Evolutionary conservation across 148 eudicot species (phyloP).

Genomic region (Beta vulgaris): DNA sequence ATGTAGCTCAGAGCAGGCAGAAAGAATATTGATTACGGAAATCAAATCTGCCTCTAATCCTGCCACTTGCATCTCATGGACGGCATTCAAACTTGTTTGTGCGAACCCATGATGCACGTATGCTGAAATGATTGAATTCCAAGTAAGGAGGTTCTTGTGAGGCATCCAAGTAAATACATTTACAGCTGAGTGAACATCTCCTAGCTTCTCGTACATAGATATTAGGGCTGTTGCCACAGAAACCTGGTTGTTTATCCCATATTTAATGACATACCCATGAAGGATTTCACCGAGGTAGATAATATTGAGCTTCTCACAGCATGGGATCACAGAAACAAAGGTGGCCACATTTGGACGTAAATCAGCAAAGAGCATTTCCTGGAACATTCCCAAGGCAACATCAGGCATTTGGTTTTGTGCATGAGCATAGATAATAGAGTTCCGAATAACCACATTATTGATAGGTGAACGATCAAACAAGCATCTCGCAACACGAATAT

Average conservation of each 20-base stretch:
- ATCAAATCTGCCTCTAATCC: constrained; percentile 50
- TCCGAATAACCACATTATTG: constrained; percentile 47
- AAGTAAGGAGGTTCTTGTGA: constrained; percentile 41
- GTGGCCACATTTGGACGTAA: constrained; percentile 46
- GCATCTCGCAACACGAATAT: constrained; percentile 35
- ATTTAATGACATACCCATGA: constrained; percentile 49
- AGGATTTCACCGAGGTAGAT: constrained; percentile 42
- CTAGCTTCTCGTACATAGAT: constrained; percentile 63
- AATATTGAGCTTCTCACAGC: constrained; percentile 41
- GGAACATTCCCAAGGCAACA: constrained; percentile 42
- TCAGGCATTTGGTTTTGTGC: constrained; percentile 36
- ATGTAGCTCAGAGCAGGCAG: constrained; percentile 51
- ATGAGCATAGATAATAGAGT: constrained; percentile 56
- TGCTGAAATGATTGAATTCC: constrained; percentile 71
- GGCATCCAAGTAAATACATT: constrained; percentile 37
- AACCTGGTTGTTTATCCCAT: constrained; percentile 40
- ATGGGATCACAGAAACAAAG: constrained; percentile 56
- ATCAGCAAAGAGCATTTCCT: constrained; percentile 34
- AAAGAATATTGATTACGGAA: constrained; percentile 50
- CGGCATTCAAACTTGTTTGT: constrained; percentile 33
- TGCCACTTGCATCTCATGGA: constrained; percentile 46
- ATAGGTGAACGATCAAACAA: constrained; percentile 40
- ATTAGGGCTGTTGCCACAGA: constrained; percentile 55
- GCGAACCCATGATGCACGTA: constrained; percentile 40
- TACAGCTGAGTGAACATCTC: constrained; percentile 44